Evolutionary conservation across 75 land plant genomes (phyloP).

Genomic region (Pinus albicaulis): DNA sequence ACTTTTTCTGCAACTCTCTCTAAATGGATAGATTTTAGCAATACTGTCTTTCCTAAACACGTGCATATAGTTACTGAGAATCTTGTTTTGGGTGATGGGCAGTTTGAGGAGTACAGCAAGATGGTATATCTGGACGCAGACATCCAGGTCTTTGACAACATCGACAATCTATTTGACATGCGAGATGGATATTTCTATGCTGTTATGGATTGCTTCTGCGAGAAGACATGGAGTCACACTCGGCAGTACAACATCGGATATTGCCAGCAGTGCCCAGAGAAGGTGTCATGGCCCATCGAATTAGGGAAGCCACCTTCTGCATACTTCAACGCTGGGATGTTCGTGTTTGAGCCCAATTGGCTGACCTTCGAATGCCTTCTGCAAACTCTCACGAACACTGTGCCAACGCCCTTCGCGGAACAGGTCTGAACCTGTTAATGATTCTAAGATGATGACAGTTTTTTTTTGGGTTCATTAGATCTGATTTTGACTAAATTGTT

Average conservation of each 20-base stretch:
- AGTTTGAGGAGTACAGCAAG: no score
- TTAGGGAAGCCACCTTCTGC: constrained; percentile 29
- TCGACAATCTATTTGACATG: constrained; percentile 36
- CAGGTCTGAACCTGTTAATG: constrained; percentile 24
- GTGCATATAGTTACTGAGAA: no score
- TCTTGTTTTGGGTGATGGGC: no score
- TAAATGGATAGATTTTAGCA: no score
- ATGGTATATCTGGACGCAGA: no score
- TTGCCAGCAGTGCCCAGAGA: no score
- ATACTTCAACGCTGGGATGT: constrained; percentile 46
- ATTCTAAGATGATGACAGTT: no score
- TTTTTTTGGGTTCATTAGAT: no score
- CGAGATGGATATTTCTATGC: constrained; percentile 27
- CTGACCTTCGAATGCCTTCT: constrained; percentile 27
- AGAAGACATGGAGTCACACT: no score
- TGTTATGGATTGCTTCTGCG: constrained; percentile 69
- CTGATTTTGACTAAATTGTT: no score
- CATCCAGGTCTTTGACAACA: constrained; percentile 59
- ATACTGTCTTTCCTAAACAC: no score
- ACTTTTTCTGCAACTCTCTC: not conserved
- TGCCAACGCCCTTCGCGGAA: constrained; percentile 26
- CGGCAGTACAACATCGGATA: no score
- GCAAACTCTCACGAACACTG: constrained; percentile 13
- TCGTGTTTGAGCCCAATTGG: constrained; percentile 26
- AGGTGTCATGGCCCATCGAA: constrained; percentile 21